Evolutionary conservation across 2,329 filamentous ascomycete species (phyloP).

Genomic region (Sarocladium kiliense): DNA sequence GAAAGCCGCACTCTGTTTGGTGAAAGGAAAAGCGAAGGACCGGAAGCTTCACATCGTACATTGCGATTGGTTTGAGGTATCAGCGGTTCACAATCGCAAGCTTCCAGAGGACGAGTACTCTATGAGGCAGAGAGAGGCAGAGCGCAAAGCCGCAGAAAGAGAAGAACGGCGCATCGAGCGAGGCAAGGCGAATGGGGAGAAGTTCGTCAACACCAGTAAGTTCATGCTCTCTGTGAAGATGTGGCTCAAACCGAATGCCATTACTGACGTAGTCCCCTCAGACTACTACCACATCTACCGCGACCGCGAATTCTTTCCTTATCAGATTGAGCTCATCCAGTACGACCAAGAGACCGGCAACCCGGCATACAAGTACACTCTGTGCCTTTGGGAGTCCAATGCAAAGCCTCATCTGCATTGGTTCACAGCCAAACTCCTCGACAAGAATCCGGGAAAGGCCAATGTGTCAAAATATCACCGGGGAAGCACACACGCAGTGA

Average conservation of each 20-base stretch:
- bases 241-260: not conserved
- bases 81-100: slow-evolving; percentile 25
- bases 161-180: slow-evolving; percentile 29
- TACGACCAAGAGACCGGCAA: slow-evolving; percentile 37
- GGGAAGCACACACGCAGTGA: slow-evolving; percentile 30
- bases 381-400: slow-evolving; percentile 66
- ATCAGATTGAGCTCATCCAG: slow-evolving; percentile 58
- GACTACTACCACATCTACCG: slow-evolving; percentile 60
- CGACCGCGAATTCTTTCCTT: slow-evolving; percentile 58
- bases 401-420: slow-evolving; percentile 55
- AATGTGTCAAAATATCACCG: slow-evolving; percentile 31
- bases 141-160: slow-evolving; percentile 24
- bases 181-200: slow-evolving; percentile 34
- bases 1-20: slow-evolving; percentile 13
- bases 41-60: slow-evolving; percentile 35
- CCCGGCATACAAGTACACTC: slow-evolving; percentile 50
- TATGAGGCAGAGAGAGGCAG: slow-evolving; percentile 28
- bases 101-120: slow-evolving; percentile 33
- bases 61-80: slow-evolving; percentile 50
- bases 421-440: slow-evolving; percentile 48
- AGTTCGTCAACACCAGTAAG: slow-evolving; percentile 46
- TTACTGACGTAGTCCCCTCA: slow-evolving; percentile 20
- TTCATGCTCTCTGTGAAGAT: slow-evolving; percentile 11
- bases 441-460: slow-evolving; percentile 25
- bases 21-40: slow-evolving; percentile 16